phyloP scores from a whole-genome alignment of 495 filamentous ascomycete genomes.

The Penicillium maclennaniae region DNA sequence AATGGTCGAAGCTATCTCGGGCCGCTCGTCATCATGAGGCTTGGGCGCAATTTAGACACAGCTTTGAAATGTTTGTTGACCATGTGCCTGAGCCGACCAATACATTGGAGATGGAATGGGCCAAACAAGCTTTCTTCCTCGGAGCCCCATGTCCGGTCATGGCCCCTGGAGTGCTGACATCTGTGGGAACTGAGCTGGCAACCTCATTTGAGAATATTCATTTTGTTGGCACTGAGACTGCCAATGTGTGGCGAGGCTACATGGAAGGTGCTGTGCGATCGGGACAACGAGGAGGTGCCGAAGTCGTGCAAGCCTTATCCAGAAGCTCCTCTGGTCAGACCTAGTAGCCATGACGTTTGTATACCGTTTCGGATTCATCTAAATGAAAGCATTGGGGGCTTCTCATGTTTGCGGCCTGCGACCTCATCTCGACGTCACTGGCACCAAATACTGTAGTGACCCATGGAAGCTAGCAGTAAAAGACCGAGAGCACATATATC shows the following conservation, averaged over 20 bases:
- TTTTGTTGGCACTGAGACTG: constrained; percentile 47
- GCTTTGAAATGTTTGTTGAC: constrained; percentile 7
- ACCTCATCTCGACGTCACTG: constrained; percentile 5
- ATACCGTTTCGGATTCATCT: too few species aligned
- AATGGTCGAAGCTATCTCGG: constrained; percentile 22
- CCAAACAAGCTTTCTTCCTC: constrained; percentile 21
- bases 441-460: neutral
- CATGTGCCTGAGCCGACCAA: constrained; percentile 9
- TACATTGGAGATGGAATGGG: constrained; percentile 26
- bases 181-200: constrained; percentile 18
- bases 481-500: neutral
- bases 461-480: neutral
- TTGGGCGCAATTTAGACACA: constrained; percentile 7
- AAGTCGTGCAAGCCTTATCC: constrained; percentile 23
- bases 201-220: constrained; percentile 35
- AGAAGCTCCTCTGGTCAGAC: neutral
- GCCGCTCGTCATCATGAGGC: constrained; percentile 9
- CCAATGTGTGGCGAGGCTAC: constrained; percentile 43
- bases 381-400: neutral
- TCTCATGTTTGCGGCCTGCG: neutral
- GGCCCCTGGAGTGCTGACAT: constrained; percentile 23
- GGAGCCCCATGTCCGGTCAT: constrained; percentile 25
- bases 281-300: constrained; percentile 34
- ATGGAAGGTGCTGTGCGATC: constrained; percentile 47
- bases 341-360: neutral